These are phyloP conservation scores for Amphichorda felina DNA, from an alignment of 2,329 filamentous ascomycete species.

Conservation along the genomic window DNA sequence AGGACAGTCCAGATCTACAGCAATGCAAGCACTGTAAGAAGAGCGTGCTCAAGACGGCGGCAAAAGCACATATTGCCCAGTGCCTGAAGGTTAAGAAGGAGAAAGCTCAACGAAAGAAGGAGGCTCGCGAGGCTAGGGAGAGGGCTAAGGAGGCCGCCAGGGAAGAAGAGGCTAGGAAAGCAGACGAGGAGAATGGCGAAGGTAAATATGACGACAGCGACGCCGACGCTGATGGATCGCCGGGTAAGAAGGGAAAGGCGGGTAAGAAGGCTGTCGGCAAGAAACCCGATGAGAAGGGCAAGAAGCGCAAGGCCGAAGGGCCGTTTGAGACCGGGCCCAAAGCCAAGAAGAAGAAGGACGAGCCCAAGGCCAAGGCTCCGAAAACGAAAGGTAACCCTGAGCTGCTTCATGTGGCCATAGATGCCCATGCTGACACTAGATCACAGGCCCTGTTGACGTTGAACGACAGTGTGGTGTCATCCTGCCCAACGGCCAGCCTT, in stretches of 20 bases:
- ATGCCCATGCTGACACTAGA: conserved; percentile 5
- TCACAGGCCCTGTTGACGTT: conserved; percentile 71
- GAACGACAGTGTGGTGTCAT: conserved; percentile 88
- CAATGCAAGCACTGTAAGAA: conserved; percentile 94
- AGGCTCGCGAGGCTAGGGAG: conserved; percentile 59
- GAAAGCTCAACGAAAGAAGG: conserved; percentile 67
- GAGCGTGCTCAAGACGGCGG: conserved; percentile 62
- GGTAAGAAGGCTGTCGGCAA: conserved; percentile 33
- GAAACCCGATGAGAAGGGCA: conserved; percentile 56
- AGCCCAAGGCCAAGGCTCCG: conserved; percentile 68
- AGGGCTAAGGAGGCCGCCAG: conserved; percentile 50
- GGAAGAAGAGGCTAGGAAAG: conserved; percentile 41
- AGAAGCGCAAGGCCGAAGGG: conserved; percentile 66
- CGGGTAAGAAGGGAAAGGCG: conserved; percentile 26
- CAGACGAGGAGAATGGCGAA: conserved; percentile 33
- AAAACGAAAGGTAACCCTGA: conserved; percentile 61
- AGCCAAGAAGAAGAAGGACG: conserved; percentile 91
- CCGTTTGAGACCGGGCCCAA: conserved; percentile 76
- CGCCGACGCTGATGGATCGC: conserved; percentile 24
- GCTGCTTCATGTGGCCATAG: background rate
- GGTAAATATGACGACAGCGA: conserved; percentile 38
- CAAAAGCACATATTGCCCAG: conserved; percentile 68
- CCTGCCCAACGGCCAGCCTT: conserved; percentile 74
- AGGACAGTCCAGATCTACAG: conserved; percentile 68
- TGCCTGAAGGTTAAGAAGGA: conserved; percentile 80